Evolutionary conservation across 2,329 filamentous ascomycete genomes (phyloP), one percentile per base, ranked within the genome.

Genomic region (Ceratocystis papillata): DNA sequence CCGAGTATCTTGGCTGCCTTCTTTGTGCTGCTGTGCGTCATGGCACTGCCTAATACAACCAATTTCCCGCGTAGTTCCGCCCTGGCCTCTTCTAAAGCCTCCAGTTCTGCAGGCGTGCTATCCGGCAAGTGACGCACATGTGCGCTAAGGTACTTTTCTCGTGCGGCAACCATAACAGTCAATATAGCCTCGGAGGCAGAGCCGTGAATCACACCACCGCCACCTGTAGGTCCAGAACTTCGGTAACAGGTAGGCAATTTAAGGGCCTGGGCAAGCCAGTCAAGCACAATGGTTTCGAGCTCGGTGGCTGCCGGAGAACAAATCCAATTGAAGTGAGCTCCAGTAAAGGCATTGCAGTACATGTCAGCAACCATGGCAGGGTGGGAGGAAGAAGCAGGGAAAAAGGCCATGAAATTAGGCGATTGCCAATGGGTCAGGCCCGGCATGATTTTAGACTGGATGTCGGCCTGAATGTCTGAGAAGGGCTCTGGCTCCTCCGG

Each of bases 271-370:
- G 87, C 90, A 2, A 96, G 78, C 92, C 93, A 97, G 76, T 97
- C 93, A 74, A 96, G 81, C 55, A 96, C 87, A 28, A 96, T 82
- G 0, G 92, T 96, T 79, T 97, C 93, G 61, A 97, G 82, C 77
- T 97, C 93, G 0, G 93, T 97, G 20, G 94, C 87, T 5, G 89
- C 91, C 0, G 93, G 93, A 5, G 87, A 91, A 77, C 93, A 96
- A 69, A 96, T 86, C 93, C 93, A 97, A 77, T 97, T 97, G 80
- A 97, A 97, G 48, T 90, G 90, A 0, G 93, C 90, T 17, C 89
- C 89, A 12, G 86, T 94, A 76, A 96, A 92, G 5, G 90, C 88
- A 4, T 89, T 87, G 55, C 86, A 90, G 79, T 96, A 97, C 79
- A 97, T 86, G 77, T 97, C 93, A 22, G 90, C 93, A 10, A 97